phyloP scores from a whole-genome alignment of 352 stramenopile species.

The Globisporangium cylindrosporum region DNA sequence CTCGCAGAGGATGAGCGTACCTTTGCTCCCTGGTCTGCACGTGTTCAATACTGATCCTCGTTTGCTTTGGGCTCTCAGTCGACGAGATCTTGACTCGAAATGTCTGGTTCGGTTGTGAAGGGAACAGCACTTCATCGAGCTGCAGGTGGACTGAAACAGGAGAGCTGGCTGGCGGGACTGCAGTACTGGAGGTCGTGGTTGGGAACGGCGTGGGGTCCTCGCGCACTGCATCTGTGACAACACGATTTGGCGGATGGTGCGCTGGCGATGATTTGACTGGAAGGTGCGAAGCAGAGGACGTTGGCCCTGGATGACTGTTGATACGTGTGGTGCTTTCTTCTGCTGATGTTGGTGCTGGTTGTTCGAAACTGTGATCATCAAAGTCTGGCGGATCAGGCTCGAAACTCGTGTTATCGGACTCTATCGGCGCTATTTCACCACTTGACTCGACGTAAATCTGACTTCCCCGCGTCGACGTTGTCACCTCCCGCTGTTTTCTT shows the following conservation, averaged over 20 bases:
- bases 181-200: neutral
- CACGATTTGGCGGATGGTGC: neutral
- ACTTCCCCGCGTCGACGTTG: neutral
- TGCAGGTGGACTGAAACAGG: slow-evolving; percentile 21
- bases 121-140: slow-evolving; percentile 28
- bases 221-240: neutral
- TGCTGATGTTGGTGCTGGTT: neutral
- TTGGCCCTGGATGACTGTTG: neutral
- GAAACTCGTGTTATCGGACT: slow-evolving; percentile 5
- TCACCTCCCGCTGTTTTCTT: neutral
- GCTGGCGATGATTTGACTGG: neutral
- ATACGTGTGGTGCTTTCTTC: neutral
- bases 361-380: neutral
- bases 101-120: slow-evolving; percentile 21
- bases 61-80: slow-evolving; percentile 1
- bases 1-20: neutral
- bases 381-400: slow-evolving; percentile 10
- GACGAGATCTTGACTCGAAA: slow-evolving; percentile 30
- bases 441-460: neutral
- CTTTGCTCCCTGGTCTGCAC: slow-evolving; percentile 23
- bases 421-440: neutral
- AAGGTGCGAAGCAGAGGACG: neutral
- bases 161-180: neutral
- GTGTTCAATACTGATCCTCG: slow-evolving; percentile 33
- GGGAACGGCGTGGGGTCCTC: neutral